A percentile compares a stretch with the other conserved stretches of the same genome.
These are phyloP conservation scores for Pisolithus orientalis DNA, from an alignment of 768 basidiomycete species.

Conservation along the genomic window DNA sequence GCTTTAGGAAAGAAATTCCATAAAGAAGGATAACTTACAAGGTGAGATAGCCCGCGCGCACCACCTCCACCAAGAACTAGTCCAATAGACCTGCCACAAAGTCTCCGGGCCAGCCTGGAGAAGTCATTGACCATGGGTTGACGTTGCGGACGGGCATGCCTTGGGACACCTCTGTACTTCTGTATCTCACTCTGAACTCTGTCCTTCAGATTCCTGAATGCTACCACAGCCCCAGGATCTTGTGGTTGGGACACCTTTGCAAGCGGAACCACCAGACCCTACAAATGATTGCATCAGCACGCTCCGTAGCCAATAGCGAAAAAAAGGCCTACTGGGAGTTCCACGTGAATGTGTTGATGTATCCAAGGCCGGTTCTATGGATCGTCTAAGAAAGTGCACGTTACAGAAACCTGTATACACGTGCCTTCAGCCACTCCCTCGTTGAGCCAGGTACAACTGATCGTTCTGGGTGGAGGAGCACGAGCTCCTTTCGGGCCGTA, in stretches of 20 bases:
- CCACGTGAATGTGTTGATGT: conserved; percentile 93
- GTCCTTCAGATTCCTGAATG: conserved; percentile 88
- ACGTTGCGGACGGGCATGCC: conserved; percentile 63
- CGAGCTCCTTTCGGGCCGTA: conserved; percentile 95
- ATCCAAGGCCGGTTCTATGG: conserved; percentile 88
- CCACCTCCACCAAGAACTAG: conserved; percentile 97
- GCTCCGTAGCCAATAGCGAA: background rate
- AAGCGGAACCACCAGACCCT: conserved; percentile 69
- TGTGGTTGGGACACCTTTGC: conserved; percentile 57
- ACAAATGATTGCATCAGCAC: conserved; percentile 6
- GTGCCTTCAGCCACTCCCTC: conserved; percentile 90
- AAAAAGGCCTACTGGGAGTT: conserved; percentile 57
- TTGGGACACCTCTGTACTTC: conserved; percentile 68
- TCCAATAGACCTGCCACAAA: conserved; percentile 91
- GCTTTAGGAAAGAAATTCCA: conserved; percentile 1
- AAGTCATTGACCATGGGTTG: conserved; percentile 88
- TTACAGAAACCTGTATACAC: conserved; percentile 7
- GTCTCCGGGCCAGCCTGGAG: conserved; percentile 79
- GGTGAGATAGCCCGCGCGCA: conserved; percentile 78
- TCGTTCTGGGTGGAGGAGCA: conserved; percentile 88
- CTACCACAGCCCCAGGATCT: conserved; percentile 83
- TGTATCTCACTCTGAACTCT: conserved; percentile 85
- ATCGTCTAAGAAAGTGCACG: conserved; percentile 4
- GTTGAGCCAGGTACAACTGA: conserved; percentile 87
- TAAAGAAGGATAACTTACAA: conserved; percentile 33